phyloP scores from a whole-genome alignment of 495 filamentous ascomycete species.

The Aspergillus sclerotioniger region DNA sequence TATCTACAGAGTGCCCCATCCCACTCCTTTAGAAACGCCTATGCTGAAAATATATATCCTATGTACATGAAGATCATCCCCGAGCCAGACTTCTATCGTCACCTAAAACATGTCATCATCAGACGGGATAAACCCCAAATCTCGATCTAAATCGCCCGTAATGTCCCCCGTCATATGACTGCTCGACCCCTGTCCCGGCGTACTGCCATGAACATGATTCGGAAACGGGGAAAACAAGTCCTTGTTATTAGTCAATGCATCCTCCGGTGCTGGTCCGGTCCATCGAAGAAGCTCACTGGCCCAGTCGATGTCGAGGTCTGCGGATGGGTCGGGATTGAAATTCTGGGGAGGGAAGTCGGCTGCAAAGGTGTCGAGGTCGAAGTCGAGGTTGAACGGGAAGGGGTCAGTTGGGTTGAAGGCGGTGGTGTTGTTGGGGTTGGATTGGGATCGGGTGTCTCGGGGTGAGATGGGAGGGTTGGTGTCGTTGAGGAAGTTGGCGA shows the following conservation, averaged over 20 bases:
- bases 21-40: no score
- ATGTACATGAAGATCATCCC: not conserved
- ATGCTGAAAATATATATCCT: not conserved
- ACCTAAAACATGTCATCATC: conserved; percentile 41
- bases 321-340: conserved; percentile 9
- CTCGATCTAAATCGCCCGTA: conserved; percentile 44
- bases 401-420: conserved; percentile 26
- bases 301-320: conserved; percentile 35
- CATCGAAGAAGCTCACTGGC: conserved; percentile 34
- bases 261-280: conserved; percentile 17
- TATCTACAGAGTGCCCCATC: no score
- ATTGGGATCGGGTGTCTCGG: not conserved
- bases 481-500: conserved; percentile 14
- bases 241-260: conserved; percentile 6
- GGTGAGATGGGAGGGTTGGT: conserved; percentile 1
- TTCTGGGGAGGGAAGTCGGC: conserved; percentile 15
- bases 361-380: conserved; percentile 32
- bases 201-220: conserved; percentile 1
- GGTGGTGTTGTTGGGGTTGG: not conserved
- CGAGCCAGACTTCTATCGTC: no score
- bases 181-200: conserved; percentile 7
- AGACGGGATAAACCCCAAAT: conserved; percentile 34
- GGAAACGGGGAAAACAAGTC: conserved; percentile 30
- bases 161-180: conserved; percentile 25
- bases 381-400: conserved; percentile 12